Conservation (phyloP, 169 alveolate genomes). For the Pseudocohnilembus persalinus region DNA sequence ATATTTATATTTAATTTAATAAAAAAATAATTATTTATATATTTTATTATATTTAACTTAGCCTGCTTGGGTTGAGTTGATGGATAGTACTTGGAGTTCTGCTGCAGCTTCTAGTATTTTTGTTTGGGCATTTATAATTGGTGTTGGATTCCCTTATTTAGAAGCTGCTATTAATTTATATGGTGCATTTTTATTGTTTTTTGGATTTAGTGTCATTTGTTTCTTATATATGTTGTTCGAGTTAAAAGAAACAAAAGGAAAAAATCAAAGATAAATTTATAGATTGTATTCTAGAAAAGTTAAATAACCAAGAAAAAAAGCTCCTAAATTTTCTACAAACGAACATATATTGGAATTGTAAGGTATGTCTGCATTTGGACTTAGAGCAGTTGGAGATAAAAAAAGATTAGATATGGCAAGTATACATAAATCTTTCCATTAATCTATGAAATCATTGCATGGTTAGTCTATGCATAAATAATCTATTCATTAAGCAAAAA, state of each 20-base stretch:
- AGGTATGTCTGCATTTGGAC: background rate
- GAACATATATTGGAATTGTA: background rate
- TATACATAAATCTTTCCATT: background rate
- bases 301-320: background rate
- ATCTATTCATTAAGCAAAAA: too few relatives aligned
- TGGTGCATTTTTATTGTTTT: slow-evolving; percentile 16
- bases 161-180: slow-evolving; percentile 2
- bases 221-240: background rate
- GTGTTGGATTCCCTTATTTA: slow-evolving; percentile 15
- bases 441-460: background rate
- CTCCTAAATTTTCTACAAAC: background rate
- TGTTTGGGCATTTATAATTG: slow-evolving; percentile 5
- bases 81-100: slow-evolving; percentile 5
- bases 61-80: slow-evolving; percentile 1
- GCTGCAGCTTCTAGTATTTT: slow-evolving; percentile 5
- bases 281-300: background rate
- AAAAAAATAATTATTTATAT: too few relatives aligned
- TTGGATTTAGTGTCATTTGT: background rate
- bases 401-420: background rate
- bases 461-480: too few relatives aligned
- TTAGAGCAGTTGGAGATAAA: background rate
- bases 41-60: too few relatives aligned
- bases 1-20: too few relatives aligned
- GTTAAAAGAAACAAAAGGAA: slow-evolving; percentile 24
- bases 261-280: slow-evolving; percentile 1